These are phyloP conservation scores for Raddia distichophylla DNA, from an alignment of 176 grass and related monocot species.

Conservation along the genomic window DNA sequence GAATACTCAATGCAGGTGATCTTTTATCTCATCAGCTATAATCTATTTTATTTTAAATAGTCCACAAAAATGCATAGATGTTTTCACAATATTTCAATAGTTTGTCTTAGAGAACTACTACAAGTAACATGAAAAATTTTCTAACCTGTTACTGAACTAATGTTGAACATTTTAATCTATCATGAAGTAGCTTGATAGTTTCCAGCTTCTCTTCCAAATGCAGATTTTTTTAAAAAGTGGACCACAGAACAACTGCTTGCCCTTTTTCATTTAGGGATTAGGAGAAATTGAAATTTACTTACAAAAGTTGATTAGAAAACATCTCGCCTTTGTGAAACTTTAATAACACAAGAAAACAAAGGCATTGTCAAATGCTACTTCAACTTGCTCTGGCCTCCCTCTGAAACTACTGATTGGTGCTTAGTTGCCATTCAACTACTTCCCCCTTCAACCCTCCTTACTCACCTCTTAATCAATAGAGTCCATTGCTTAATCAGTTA, in stretches of 20 bases:
- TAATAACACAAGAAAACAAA: background rate
- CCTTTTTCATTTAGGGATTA: background rate
- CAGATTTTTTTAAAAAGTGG: background rate
- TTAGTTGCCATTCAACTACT: background rate
- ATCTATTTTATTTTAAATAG: constrained; percentile 28
- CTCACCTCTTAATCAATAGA: background rate
- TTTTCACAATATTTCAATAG: constrained; percentile 30
- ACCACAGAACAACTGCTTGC: background rate
- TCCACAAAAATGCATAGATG: background rate
- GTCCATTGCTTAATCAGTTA: background rate
- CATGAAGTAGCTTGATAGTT: background rate
- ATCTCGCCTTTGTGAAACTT: constrained; percentile 4
- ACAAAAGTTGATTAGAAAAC: background rate
- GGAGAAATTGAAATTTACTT: background rate
- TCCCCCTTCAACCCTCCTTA: background rate
- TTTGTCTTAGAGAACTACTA: background rate
- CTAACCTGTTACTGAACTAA: background rate
- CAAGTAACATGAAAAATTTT: background rate
- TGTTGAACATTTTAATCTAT: background rate
- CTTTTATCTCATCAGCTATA: background rate
- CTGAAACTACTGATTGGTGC: background rate
- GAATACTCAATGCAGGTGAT: constrained; percentile 77
- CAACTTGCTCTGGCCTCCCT: background rate
- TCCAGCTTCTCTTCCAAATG: background rate
- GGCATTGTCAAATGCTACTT: no score